These are phyloP conservation scores for Angomonas ambiguus DNA, from an alignment of 208 protist species.

Conservation along the genomic window DNA sequence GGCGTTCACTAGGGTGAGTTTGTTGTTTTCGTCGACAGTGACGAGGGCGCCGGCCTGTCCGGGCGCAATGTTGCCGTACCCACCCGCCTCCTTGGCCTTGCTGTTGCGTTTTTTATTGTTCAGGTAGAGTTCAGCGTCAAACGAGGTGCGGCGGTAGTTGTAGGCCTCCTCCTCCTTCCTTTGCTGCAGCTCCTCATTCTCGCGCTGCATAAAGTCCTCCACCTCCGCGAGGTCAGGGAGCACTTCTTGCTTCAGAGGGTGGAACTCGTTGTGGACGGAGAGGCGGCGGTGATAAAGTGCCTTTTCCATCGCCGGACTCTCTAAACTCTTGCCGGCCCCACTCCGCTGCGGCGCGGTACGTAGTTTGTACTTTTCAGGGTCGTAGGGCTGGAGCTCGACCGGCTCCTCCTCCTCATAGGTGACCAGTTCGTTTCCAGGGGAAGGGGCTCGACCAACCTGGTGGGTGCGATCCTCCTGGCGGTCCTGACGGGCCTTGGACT, in stretches of 20 bases:
- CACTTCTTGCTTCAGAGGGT: slow-evolving; percentile 10
- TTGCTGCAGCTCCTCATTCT: slow-evolving; percentile 24
- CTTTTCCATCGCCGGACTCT: slow-evolving; percentile 31
- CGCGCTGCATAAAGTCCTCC: slow-evolving; percentile 24
- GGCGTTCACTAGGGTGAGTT: neutral
- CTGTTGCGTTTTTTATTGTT: neutral
- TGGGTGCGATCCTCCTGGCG: neutral
- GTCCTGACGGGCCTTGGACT: neutral
- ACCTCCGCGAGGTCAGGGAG: slow-evolving; percentile 24
- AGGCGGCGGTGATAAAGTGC: slow-evolving; percentile 22
- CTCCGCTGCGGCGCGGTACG: slow-evolving; percentile 28
- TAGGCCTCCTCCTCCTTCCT: slow-evolving; percentile 17
- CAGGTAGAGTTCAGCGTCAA: neutral
- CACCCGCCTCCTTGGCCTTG: neutral
- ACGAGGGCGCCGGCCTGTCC: neutral
- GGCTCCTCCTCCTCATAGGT: no score
- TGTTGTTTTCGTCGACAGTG: neutral
- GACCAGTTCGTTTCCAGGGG: neutral
- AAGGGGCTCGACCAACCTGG: neutral
- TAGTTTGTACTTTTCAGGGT: slow-evolving; percentile 15
- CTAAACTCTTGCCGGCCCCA: slow-evolving; percentile 9
- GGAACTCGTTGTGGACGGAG: neutral
- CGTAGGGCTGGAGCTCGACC: no score
- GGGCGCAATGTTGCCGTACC: neutral
- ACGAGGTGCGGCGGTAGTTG: slow-evolving; percentile 12